Base-by-base conservation (phyloP, 2,329 filamentous ascomycete genomes). In the Diaporthe velutina region DNA sequence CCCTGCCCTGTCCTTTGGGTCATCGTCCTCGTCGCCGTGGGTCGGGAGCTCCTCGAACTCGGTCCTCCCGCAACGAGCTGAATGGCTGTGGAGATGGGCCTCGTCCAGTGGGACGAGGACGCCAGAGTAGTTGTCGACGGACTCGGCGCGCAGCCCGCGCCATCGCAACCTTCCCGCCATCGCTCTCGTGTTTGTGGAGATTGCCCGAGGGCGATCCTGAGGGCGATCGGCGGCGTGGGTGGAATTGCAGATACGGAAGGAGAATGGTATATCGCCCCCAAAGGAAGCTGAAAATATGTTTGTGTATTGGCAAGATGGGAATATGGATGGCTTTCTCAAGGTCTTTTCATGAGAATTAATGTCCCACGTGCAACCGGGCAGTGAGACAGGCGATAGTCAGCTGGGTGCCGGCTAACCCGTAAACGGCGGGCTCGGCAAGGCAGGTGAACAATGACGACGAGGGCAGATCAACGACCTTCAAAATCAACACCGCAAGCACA, bases 61-160 rank as follows among this genome's bases (percentile, higher is more conserved):
- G 71, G 83, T 82, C 55, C 81, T 82, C 9, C 88, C 86, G 13
- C 82, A 83, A 71, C 88, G 84, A 25, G 88, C 87, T 19, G 88
- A 87, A 77, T 90, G 86, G 78, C 88, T 90, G 80, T 91, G 86
- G 58, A 88, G 83, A 80, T 91, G 89, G 0, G 89, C 89, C 77
- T 90, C 84, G 25, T 89, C 87, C 1, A 91, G 84, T 30, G 89
- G 85, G 15, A 91, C 81, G 25, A 90, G 79, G 45, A 90, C 88
- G 77, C 86, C 87, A 33, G 84, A 77, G 77, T 90, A 90, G 80
- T 88, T 83, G 75, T 87, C 81, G 38, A 88, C 85, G 3, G 88
- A 88, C 78, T 89, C 87, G 66, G 82, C n/a, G 22, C 77, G 78
- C 28, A 77, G 75, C 30, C 76, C 73, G n/a, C 77, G 73, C 78